Percentiles rank a stretch among this genome's conserved stretches.
Evolutionary conservation across 2,329 filamentous ascomycete genomes (phyloP).

Genomic region (Nemania serpens): DNA sequence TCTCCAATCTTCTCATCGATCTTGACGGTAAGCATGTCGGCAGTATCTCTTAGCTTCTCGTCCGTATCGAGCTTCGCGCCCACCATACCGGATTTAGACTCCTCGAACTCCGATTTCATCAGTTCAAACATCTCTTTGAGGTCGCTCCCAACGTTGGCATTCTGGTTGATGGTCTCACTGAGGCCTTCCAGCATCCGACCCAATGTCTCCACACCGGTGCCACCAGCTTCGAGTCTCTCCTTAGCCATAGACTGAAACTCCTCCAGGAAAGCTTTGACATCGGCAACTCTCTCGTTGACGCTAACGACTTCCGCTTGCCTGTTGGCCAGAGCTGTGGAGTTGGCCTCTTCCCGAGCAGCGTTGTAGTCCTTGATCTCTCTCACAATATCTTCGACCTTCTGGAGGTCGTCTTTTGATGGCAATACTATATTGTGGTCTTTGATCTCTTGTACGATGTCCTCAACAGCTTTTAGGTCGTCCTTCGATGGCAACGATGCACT

Average conservation of each 20-base stretch:
- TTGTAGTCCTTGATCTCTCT: slow-evolving; percentile 73
- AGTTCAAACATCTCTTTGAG: slow-evolving; percentile 74
- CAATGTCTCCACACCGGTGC: slow-evolving; percentile 72
- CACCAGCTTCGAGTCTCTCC: slow-evolving; percentile 75
- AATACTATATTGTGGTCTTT: slow-evolving; percentile 67
- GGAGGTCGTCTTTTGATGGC: slow-evolving; percentile 66
- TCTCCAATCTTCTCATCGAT: slow-evolving; percentile 72
- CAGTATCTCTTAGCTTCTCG: slow-evolving; percentile 69
- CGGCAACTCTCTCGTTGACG: slow-evolving; percentile 76
- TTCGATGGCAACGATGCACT: slow-evolving; percentile 58
- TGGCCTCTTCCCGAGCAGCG: slow-evolving; percentile 71
- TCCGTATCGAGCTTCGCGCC: slow-evolving; percentile 83
- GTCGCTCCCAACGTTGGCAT: slow-evolving; percentile 62
- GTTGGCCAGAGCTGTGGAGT: slow-evolving; percentile 79
- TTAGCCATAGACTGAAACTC: slow-evolving; percentile 79
- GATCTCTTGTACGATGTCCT: slow-evolving; percentile 72
- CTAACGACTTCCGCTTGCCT: slow-evolving; percentile 82
- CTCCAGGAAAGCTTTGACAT: slow-evolving; percentile 76
- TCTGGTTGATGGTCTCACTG: slow-evolving; percentile 64
- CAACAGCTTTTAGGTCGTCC: slow-evolving; percentile 74
- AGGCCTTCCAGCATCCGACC: slow-evolving; percentile 71
- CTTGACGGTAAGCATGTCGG: slow-evolving; percentile 58
- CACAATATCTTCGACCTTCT: slow-evolving; percentile 70
- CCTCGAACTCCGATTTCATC: slow-evolving; percentile 86
- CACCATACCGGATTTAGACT: slow-evolving; percentile 78